A percentile compares a stretch with the other conserved stretches of the same genome.
Evolutionary conservation across 179 eudicot genomes (phyloP).

Genomic region (Beta macrorhiza): DNA sequence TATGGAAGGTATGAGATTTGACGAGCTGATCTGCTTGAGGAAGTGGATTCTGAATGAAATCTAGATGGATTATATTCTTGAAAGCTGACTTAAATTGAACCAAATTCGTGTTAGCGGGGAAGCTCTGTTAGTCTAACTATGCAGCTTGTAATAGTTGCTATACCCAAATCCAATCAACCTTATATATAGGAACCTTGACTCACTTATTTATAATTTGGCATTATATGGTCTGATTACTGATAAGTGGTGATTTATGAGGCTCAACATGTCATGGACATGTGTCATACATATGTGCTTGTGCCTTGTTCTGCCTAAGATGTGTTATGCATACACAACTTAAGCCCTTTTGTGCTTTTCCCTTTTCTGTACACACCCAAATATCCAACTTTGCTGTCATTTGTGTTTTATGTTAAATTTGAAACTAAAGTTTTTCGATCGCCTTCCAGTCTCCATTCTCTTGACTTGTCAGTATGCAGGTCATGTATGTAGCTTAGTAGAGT

Average conservation of each 20-base stretch:
- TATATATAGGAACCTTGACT: background rate
- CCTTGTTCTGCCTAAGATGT: background rate
- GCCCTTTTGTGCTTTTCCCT: background rate
- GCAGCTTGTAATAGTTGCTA: background rate
- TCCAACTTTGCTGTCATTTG: background rate
- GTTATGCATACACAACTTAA: background rate
- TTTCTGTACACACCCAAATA: background rate
- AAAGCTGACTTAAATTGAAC: background rate
- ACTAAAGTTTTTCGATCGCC: background rate
- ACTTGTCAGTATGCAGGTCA: background rate
- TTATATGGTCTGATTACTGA: background rate
- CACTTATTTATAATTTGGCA: background rate
- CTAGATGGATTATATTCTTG: background rate
- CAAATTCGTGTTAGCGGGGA: background rate
- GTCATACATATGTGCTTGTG: background rate
- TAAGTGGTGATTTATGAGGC: background rate
- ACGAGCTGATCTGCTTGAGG: background rate
- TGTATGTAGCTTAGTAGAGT: background rate
- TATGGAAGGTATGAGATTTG: background rate
- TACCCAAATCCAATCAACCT: background rate
- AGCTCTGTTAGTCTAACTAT: background rate
- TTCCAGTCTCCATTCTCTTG: background rate
- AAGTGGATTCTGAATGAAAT: background rate
- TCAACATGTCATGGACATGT: background rate
- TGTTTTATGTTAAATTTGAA: background rate